Evolutionary conservation across 352 stramenopile genomes (phyloP), one percentile per base, ranked within the genome.

Genomic region (Plasmopara muralis): DNA sequence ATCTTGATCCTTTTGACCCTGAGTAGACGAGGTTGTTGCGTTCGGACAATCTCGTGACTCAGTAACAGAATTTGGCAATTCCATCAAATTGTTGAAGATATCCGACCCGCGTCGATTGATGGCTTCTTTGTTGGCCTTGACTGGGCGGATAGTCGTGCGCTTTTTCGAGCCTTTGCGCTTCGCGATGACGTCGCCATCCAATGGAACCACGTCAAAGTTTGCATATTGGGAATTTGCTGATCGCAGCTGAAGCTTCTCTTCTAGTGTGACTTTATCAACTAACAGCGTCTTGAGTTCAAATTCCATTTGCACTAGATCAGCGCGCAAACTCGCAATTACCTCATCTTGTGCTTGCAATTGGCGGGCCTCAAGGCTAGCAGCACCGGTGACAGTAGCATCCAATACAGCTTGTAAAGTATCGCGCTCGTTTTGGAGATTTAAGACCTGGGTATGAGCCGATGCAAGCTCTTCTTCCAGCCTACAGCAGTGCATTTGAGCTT

Each of bases 241-340:
- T 0, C 50, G 60, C 33, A 50, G 54, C 47, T 80, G 51, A 9
- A 83, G 47, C 43, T 64, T 72, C 29, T 73, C 53, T 46, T 52
- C 62, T 7, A 83, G 53, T 28, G 50, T 57, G 1, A 70, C 48
- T 43, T 72, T 77, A 52, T 80, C 70, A 13, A 74, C 53, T 4
- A 52, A 55, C 34, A 85, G 48, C 13, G 77, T 85, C 53, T 74
- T 71, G 50, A 66, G 65, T 55, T 87, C 77, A 47, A 87, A 84
- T 43, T 85, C 77, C 72, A 83, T 83, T 44, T 84, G 68, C 39
- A 82, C 42, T 10, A 88, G 40, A 47, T 85, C 72, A 34, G 67
- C 66, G 4, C 77, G 68, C 31, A 88, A 59, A 52, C 70, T 83
- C 35, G 57, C 41, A 42, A 85, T 85, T 38, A 74, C 37, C 33